phyloP scores from a whole-genome alignment of 345 rosid genomes.

The Geranium brycei region DNA sequence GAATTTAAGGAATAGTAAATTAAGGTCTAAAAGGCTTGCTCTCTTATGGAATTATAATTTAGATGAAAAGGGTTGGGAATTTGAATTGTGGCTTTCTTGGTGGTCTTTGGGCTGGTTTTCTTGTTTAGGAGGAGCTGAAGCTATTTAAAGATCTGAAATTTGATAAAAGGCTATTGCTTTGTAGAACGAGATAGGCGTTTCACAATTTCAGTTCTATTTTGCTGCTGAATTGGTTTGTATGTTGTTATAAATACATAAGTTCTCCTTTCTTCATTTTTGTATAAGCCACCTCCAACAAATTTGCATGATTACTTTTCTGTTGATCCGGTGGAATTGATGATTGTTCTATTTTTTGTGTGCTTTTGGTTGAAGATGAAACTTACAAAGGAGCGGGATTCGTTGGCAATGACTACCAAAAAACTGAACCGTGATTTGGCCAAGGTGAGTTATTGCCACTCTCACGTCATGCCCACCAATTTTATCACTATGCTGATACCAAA shows the following conservation, averaged over 20 bases:
- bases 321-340: constrained; percentile 1
- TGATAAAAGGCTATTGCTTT: too few relatives aligned
- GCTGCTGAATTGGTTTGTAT: too few relatives aligned
- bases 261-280: too few relatives aligned
- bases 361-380: constrained; percentile 46
- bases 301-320: neutral
- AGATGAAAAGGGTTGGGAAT: neutral
- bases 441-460: constrained; percentile 23
- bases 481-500: neutral
- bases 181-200: too few relatives aligned
- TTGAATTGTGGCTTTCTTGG: neutral
- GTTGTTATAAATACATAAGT: too few relatives aligned
- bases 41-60: too few relatives aligned
- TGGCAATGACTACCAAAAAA: constrained; percentile 60
- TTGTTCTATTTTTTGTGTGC: constrained; percentile 9
- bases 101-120: too few relatives aligned
- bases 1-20: neutral
- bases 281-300: too few relatives aligned
- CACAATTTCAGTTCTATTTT: too few relatives aligned
- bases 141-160: too few relatives aligned
- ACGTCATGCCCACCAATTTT: neutral
- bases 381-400: constrained; percentile 59
- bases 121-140: too few relatives aligned
- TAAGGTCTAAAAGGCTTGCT: neutral
- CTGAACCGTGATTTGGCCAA: constrained; percentile 73